Evolutionary conservation across 306 rosid genomes (phyloP), one percentile per base, ranked within the genome.

Genomic region (Acacia acuminata): DNA sequence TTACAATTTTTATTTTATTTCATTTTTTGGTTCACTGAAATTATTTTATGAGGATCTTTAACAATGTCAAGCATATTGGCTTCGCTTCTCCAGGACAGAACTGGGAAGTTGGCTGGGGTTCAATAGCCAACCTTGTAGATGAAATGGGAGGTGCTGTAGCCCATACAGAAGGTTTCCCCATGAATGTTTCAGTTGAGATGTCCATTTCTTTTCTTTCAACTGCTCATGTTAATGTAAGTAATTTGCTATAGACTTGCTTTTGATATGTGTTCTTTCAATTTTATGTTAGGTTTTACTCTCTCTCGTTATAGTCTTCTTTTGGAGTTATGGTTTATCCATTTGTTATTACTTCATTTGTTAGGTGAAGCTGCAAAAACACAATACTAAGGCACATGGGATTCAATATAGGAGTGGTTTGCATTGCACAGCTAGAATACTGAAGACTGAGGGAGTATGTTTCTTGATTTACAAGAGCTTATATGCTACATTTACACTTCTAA

Each of bases 141-240:
- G 94, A 88, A 69, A 87, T 86, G 7, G 96, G 98, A 25, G 87
- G 91, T 63, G 88, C 92, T 16, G 71, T 91, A 5, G 71, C 83
- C 78, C 86, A 90, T 43, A 89, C 71, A 43, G 96, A 92, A 86
- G 88, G 94, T 71, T 89, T 89, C 12, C 98, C 98, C 2, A 83
- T 87, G 91, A 88, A 83, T 83, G 96, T 96, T 84, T 94, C 99
- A 6, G 96, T 94, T 73, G 98, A 96, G 76, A 96, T 96, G 96
- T 96, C 96, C 43, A 91, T 96, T 83, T 88, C 96, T 22, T 88
- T 64, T 79, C 81, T 94, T 58, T 85, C 97, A 15, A 53, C 85
- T 51, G 96, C 97, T 15, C 74, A 82, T 70, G 88, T 82, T 51
- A 51, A 78, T 66, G 99, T 94, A 86, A 89, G 98, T 84, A 43